Conservation (phyloP, 2,329 filamentous ascomycete species). For the Colletotrichum paranaense region DNA sequence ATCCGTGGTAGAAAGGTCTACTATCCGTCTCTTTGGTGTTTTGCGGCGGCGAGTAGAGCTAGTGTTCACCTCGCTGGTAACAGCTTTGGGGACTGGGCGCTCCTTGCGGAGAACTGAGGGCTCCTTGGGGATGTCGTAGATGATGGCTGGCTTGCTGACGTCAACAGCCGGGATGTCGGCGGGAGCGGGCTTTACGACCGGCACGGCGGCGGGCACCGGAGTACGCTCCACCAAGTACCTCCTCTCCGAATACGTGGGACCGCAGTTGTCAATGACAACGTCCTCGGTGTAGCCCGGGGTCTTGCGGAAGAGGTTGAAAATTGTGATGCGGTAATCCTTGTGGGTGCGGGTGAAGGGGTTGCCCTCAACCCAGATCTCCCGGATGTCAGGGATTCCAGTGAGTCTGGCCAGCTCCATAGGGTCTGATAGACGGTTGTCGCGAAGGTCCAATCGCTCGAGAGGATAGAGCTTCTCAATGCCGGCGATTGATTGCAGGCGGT, state of each 20-base stretch:
- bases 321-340: slow-evolving; percentile 84
- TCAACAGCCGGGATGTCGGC: slow-evolving; percentile 73
- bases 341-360: slow-evolving; percentile 94
- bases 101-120: slow-evolving; percentile 69
- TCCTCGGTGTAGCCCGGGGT: slow-evolving; percentile 93
- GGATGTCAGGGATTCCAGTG: slow-evolving; percentile 90
- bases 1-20: slow-evolving; percentile 70
- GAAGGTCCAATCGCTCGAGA: slow-evolving; percentile 87
- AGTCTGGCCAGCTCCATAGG: slow-evolving; percentile 90
- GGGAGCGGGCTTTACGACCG: slow-evolving; percentile 78
- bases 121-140: slow-evolving; percentile 64
- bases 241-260: slow-evolving; percentile 86
- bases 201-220: slow-evolving; percentile 79
- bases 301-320: slow-evolving; percentile 95
- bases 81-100: slow-evolving; percentile 61
- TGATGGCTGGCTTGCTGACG: slow-evolving; percentile 74
- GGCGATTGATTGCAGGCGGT: slow-evolving; percentile 86
- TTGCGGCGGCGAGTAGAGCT: slow-evolving; percentile 70
- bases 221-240: slow-evolving; percentile 86
- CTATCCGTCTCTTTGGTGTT: slow-evolving; percentile 71
- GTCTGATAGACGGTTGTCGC: slow-evolving; percentile 92
- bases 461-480: slow-evolving; percentile 91
- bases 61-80: slow-evolving; percentile 68
- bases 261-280: slow-evolving; percentile 85
- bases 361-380: slow-evolving; percentile 90